These are phyloP conservation scores for Rossbeevera mucosa DNA, from an alignment of 768 basidiomycete genomes.

Conservation along the genomic window DNA sequence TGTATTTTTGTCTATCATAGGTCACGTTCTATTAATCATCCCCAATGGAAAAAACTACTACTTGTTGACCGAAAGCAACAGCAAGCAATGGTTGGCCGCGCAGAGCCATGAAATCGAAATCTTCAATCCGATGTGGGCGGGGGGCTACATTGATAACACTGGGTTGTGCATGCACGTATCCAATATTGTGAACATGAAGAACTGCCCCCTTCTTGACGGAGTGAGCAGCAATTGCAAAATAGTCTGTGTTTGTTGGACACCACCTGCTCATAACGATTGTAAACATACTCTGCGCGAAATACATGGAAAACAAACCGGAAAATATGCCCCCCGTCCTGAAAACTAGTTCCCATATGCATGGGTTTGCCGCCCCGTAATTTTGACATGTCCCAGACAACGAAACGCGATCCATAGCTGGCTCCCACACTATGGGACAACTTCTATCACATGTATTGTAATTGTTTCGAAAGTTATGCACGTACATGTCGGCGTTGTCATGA, in stretches of 20 bases:
- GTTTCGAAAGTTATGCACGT: slow-evolving; percentile 25
- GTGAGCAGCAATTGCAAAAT: slow-evolving; percentile 71
- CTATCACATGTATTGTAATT: background rate
- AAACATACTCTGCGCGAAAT: background rate
- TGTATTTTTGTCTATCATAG: slow-evolving; percentile 17
- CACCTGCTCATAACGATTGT: slow-evolving; percentile 45
- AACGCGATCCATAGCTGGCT: slow-evolving; percentile 65
- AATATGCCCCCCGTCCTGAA: slow-evolving; percentile 59
- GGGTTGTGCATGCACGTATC: slow-evolving; percentile 61
- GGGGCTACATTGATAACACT: slow-evolving; percentile 53
- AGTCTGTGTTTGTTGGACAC: slow-evolving; percentile 71
- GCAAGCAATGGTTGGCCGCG: slow-evolving; percentile 63
- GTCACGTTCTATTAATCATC: slow-evolving; percentile 40
- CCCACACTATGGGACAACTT: slow-evolving; percentile 51
- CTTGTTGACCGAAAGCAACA: slow-evolving; percentile 56
- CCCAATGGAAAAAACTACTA: slow-evolving; percentile 61
- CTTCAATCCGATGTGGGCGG: slow-evolving; percentile 60
- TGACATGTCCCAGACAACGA: slow-evolving; percentile 73
- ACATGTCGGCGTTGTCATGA: slow-evolving; percentile 68
- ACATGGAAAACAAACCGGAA: slow-evolving; percentile 51
- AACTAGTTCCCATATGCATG: slow-evolving; percentile 53
- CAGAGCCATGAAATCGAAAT: slow-evolving; percentile 71
- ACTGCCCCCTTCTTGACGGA: slow-evolving; percentile 57
- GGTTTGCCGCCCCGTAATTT: slow-evolving; percentile 74
- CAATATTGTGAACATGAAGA: slow-evolving; percentile 65